Evolutionary conservation across 1,284 basidiomycete genomes (phyloP), one percentile per base, ranked within the genome.

Genomic region (Papiliotrema nemorosa): DNA sequence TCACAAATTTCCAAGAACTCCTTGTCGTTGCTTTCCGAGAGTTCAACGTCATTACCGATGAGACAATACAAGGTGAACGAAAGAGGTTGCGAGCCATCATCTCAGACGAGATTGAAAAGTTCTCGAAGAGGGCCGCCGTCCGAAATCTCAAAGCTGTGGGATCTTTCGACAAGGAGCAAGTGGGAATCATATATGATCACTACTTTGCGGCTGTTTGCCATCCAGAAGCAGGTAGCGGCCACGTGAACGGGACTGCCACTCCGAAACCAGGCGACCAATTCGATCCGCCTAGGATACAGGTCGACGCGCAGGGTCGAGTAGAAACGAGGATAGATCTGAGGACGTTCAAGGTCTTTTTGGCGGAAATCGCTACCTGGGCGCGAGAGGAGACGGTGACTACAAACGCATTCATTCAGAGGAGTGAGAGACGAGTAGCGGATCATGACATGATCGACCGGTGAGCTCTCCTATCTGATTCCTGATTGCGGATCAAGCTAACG

Each of bases 1-100:
- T 98, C 64, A 97, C 94, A 20, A 88, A 90, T 55, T 99, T 99
- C 81, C 96, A 98, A 74, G 93, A 98, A 75, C 83, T 99, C 3
- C 82, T 94, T 13, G 84, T 97, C 5, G 86, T 97, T 47, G 93
- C 93, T 1, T 97, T 97, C 82, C 84, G 96, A 50, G 96, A 99
- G 73, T 99, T 99, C 72, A 87, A 91, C 22, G 81, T 92, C 57
- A 94, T 99, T 70, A 94, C 90, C 0, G 93, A 97, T 66, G 96
- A 98, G 27, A 90, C 89, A 13, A 97, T 99, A 62, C 81, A 84
- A 18, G 81, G 82, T 18, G 94, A 98, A 73, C 84, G 96, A 25
- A 83, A 84, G 57, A 83, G 86, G 36, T 91, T 91, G 77, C 83
- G 94, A 44, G 82, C 85, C 41, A 93, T 97, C 68, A 88, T 99